A percentile compares a stretch with the other conserved stretches of the same genome.
phyloP scores from a whole-genome alignment of 2,329 filamentous ascomycete species.

The Microdochium bolleyi region DNA sequence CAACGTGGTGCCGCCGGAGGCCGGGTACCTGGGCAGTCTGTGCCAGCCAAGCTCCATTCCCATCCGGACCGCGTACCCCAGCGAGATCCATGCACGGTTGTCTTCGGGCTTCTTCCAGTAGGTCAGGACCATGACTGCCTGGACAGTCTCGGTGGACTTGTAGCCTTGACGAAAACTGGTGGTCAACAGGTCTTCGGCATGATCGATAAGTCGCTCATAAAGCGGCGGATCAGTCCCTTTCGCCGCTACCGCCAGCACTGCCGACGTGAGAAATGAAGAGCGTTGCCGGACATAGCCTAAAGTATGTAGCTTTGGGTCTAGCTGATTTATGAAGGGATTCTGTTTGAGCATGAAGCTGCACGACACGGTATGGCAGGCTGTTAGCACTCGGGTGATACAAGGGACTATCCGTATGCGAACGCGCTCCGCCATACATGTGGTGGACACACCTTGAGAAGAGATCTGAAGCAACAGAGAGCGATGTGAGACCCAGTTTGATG shows the following conservation, averaged over 20 bases:
- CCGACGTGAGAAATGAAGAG: constrained; percentile 26
- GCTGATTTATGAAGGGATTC: constrained; percentile 30
- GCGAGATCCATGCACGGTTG: constrained; percentile 26
- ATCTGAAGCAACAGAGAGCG: constrained; percentile 16
- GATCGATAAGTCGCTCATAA: constrained; percentile 16
- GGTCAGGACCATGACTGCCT: constrained; percentile 28
- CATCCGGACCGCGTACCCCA: constrained; percentile 31
- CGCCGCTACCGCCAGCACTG: constrained; percentile 23
- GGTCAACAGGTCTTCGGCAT: constrained; percentile 20
- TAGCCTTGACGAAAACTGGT: constrained; percentile 20
- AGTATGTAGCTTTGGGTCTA: constrained; percentile 28
- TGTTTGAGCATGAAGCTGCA: constrained; percentile 26
- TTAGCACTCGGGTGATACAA: no score
- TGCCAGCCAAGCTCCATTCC: constrained; percentile 30
- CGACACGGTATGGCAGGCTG: background rate
- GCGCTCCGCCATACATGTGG: no score
- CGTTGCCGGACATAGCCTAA: constrained; percentile 23
- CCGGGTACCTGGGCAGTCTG: constrained; percentile 9
- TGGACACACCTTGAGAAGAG: constrained; percentile 18
- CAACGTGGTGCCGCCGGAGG: background rate
- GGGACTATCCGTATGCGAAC: no score
- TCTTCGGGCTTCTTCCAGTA: constrained; percentile 34
- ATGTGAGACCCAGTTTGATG: constrained; percentile 15
- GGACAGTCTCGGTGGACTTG: constrained; percentile 28
- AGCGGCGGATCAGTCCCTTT: constrained; percentile 26